Conservation (phyloP, 306 rosid genomes). For the Fragaria ananassa region DNA sequence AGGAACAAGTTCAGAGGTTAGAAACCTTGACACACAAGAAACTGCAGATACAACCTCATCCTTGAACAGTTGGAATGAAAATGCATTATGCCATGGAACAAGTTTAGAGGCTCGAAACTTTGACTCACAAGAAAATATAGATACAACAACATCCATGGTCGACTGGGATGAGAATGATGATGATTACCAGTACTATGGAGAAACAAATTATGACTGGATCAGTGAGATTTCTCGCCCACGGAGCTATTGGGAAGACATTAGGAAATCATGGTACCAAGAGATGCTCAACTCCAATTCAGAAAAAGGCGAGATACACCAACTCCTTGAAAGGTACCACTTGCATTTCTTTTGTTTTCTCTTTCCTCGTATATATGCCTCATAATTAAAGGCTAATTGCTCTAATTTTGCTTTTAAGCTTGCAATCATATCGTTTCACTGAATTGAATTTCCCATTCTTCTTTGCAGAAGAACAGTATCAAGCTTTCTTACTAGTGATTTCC, state of each 20-base stretch:
- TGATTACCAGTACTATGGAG: slow-evolving; percentile 29
- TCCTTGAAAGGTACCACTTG: slow-evolving; percentile 60
- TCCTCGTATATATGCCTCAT: background rate
- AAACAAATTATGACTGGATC: slow-evolving; percentile 61
- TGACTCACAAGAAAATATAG: slow-evolving; percentile 23
- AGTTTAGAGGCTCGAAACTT: slow-evolving; percentile 16
- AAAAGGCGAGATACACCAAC: slow-evolving; percentile 67
- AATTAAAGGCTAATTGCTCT: background rate
- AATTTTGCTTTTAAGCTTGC: background rate
- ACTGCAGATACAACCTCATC: background rate
- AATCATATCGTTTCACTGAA: slow-evolving; percentile 12
- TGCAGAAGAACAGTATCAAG: slow-evolving; percentile 76
- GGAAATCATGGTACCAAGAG: slow-evolving; percentile 82
- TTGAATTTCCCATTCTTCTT: slow-evolving; percentile 16
- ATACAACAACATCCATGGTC: slow-evolving; percentile 13
- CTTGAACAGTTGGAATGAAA: slow-evolving; percentile 3
- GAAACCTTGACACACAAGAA: background rate
- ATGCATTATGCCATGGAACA: slow-evolving; percentile 19
- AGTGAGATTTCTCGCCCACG: slow-evolving; percentile 74
- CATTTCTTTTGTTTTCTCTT: slow-evolving; percentile 9
- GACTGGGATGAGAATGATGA: slow-evolving; percentile 42
- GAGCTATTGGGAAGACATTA: slow-evolving; percentile 80
- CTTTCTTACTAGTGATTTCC: slow-evolving; percentile 65
- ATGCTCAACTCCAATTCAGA: slow-evolving; percentile 58
- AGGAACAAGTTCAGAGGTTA: background rate